Base-by-base conservation (phyloP, 2,329 filamentous ascomycete species). In the Penicillium palitans region DNA sequence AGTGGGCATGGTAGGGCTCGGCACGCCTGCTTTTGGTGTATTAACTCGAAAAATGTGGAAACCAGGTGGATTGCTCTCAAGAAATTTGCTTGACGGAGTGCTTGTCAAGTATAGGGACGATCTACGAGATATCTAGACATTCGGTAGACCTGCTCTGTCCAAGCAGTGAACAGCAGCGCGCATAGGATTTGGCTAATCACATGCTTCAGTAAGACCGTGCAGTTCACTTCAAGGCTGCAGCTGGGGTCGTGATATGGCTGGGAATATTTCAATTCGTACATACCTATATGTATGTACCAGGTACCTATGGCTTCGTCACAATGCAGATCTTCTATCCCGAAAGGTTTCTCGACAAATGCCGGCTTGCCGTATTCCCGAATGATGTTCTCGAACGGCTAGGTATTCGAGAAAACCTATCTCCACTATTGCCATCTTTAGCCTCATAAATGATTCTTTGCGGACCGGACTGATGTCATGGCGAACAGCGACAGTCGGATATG, bases 401-500 rank as follows among this genome's bases (percentile, higher is more conserved):
- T 4, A 4, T 35, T 48, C 4, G 19, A 35, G 7, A 35, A 17
- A 24, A 24, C 17, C 10, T 15, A 40, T 27, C 17, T 15, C 6
- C 15, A 24, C 9, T 15, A 17, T 24, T 24, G 13, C 13, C n/a
- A 42, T 31, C 37, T 15, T 25, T 35, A 40, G 25, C 46, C 31
- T n/a, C 21, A 37, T 35, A 5, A n/a, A 25, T 12, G 31, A 15
- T 15, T 13, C 15, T 19, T 33, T 45, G 13, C 8, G 10, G 19
- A 29, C 27, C 8, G 10, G 19, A 29, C 17, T 54, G 50, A 57
- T 47, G 49, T 57, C 33, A 57, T 52, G n/a, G 49, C 17, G 7
- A 31, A 21, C n/a, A n/a, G 25, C 10, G 17, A 9, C 4, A 1
- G 41, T 50, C 63, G 63, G 60, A 12, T 57, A 45, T 17, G 3